A percentile compares a stretch with the other conserved stretches of the same genome.
Evolutionary conservation across 805 yeast species (phyloP).

Genomic region (Yarrowia sp.): DNA sequence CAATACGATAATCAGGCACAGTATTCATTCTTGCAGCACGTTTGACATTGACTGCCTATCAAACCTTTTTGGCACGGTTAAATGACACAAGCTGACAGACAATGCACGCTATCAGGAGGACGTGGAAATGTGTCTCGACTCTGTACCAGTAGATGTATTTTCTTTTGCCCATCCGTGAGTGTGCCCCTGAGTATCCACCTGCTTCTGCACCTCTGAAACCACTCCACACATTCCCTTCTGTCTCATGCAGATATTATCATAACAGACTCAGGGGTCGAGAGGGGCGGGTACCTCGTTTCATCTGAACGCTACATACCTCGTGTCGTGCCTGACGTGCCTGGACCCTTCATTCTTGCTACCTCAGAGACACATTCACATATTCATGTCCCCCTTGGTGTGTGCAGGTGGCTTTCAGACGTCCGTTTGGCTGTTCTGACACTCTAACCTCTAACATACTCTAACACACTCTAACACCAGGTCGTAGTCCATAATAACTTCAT

Average conservation of each 20-base stretch:
- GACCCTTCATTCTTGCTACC: not conserved
- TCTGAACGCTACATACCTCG: not conserved
- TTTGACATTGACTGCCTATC: no score
- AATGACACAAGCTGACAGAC: no score
- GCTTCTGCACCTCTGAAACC: not conserved
- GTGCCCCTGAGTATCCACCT: not conserved
- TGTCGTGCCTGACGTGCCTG: no score
- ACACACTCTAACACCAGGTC: not conserved
- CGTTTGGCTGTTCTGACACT: no score
- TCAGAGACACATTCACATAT: not conserved
- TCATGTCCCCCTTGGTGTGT: not conserved
- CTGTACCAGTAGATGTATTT: no score
- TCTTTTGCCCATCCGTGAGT: not conserved
- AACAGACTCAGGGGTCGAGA: not conserved
- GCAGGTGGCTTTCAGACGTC: not conserved
- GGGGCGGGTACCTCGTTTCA: conserved; percentile 16
- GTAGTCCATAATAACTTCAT: no score
- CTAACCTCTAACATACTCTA: not conserved
- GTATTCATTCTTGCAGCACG: no score
- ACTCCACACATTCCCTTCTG: conserved; percentile 2
- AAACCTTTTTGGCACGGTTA: no score
- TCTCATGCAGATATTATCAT: not conserved
- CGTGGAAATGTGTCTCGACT: no score
- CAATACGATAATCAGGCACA: no score
- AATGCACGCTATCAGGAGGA: not conserved